Evolutionary conservation across 805 yeast genomes (phyloP).

Genomic region (Lachancea sp.): DNA sequence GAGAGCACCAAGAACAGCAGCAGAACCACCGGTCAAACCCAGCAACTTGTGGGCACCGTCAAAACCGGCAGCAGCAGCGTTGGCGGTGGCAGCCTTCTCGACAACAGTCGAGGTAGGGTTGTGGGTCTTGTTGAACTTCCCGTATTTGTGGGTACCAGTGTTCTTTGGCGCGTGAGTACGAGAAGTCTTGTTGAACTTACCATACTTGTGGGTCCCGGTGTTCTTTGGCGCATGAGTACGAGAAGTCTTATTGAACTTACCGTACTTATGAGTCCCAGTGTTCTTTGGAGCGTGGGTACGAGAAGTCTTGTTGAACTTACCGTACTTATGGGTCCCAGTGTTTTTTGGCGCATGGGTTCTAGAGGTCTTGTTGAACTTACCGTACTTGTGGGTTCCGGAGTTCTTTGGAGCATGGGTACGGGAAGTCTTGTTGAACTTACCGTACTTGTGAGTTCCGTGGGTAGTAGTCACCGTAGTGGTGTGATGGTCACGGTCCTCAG

Average conservation of each 20-base stretch:
- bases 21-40: slow-evolving; percentile 39
- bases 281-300: slow-evolving; percentile 39
- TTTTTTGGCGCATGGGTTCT: slow-evolving; percentile 27
- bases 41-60: slow-evolving; percentile 19
- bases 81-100: slow-evolving; percentile 12
- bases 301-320: slow-evolving; percentile 46
- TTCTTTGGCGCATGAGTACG: slow-evolving; percentile 26
- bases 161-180: slow-evolving; percentile 27
- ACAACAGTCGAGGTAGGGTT: slow-evolving; percentile 26
- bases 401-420: slow-evolving; percentile 27
- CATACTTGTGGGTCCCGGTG: slow-evolving; percentile 45
- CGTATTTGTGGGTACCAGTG: slow-evolving; percentile 52
- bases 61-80: slow-evolving; percentile 11
- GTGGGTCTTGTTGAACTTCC: slow-evolving; percentile 43
- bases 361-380: slow-evolving; percentile 44
- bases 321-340: slow-evolving; percentile 52
- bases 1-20: slow-evolving; percentile 45
- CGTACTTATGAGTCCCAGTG: slow-evolving; percentile 52
- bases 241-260: slow-evolving; percentile 44
- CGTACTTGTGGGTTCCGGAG: slow-evolving; percentile 51
- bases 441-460: slow-evolving; percentile 45
- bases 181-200: slow-evolving; percentile 45
- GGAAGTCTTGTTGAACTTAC: slow-evolving; percentile 45
- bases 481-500: slow-evolving; percentile 41
- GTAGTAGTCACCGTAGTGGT: slow-evolving; percentile 35